A percentile compares a stretch with the other conserved stretches of the same genome.
Conservation (phyloP, 2,329 filamentous ascomycete genomes). For the Fonsecaea pedrosoi region DNA sequence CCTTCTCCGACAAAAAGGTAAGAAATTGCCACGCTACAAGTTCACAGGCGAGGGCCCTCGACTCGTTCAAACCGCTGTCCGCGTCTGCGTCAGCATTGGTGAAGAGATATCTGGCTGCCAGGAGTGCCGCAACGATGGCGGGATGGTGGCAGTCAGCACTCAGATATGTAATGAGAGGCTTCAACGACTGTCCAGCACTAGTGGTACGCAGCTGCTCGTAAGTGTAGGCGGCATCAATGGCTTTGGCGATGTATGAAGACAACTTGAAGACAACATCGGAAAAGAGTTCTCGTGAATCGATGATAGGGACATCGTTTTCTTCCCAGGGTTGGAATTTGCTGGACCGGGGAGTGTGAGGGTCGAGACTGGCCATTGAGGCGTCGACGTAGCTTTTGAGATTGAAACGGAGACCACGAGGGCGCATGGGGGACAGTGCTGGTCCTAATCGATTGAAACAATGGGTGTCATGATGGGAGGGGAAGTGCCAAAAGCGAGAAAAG, state of each 20-base stretch:
- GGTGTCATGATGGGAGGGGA: neutral
- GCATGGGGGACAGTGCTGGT: constrained; percentile 20
- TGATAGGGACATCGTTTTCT: constrained; percentile 47
- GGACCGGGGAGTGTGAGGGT: constrained; percentile 38
- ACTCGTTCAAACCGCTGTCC: constrained; percentile 63
- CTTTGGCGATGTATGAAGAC: constrained; percentile 50
- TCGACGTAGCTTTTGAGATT: constrained; percentile 35
- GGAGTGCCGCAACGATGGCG: constrained; percentile 55
- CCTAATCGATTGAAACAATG: neutral
- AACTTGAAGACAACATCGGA: constrained; percentile 51
- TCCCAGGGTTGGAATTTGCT: constrained; percentile 28
- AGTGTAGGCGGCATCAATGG: constrained; percentile 51
- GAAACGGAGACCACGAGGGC: constrained; percentile 29
- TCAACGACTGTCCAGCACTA: constrained; percentile 47
- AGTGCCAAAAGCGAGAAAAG: neutral
- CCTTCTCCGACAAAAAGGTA: constrained; percentile 61
- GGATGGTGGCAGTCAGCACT: constrained; percentile 53
- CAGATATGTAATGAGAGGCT: constrained; percentile 48
- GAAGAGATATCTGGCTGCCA: constrained; percentile 67
- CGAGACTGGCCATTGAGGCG: constrained; percentile 24
- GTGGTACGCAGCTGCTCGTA: constrained; percentile 54
- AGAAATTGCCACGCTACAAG: constrained; percentile 68
- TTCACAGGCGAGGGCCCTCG: constrained; percentile 65
- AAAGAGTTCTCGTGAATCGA: constrained; percentile 50
- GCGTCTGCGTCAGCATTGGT: constrained; percentile 55